Percentiles rank a stretch among this genome's conserved stretches.
Conservation (phyloP, 768 basidiomycete species). For the Kwoniella bestiolae region DNA sequence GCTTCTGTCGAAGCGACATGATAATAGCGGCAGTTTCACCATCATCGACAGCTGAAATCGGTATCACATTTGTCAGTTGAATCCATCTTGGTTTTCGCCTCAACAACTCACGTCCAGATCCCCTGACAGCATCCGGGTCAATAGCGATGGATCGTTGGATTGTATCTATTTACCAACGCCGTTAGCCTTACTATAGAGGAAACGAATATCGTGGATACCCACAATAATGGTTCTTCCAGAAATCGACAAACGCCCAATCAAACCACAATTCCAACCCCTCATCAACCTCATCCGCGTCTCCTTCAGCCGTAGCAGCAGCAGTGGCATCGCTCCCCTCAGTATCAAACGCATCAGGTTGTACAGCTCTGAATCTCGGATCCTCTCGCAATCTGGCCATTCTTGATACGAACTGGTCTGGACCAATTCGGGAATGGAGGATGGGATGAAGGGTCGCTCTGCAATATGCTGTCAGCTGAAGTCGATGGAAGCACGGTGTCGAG, state of each 20-base stretch:
- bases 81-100: too few species aligned
- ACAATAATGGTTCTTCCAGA: conserved; percentile 99
- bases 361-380: conserved; percentile 87
- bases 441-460: conserved; percentile 80
- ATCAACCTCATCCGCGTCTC: conserved; percentile 65
- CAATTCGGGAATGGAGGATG: conserved; percentile 80
- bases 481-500: neutral
- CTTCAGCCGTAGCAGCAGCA: conserved; percentile 28
- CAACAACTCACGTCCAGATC: conserved; percentile 48
- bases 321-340: conserved; percentile 44
- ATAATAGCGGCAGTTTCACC: conserved; percentile 81
- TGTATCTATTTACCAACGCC: conserved; percentile 49
- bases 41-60: conserved; percentile 61
- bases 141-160: conserved; percentile 60
- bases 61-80: neutral
- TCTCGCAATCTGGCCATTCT: conserved; percentile 86
- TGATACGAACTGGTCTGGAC: conserved; percentile 83
- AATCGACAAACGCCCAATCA: conserved; percentile 97
- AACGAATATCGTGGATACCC: too few species aligned
- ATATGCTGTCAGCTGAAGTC: neutral
- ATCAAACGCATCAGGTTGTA: conserved; percentile 83
- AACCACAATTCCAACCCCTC: conserved; percentile 80
- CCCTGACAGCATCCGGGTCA: conserved; percentile 58
- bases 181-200: neutral
- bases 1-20: conserved; percentile 78